Base-by-base conservation (phyloP, 768 basidiomycete species). In the Cystobasidiopsis lactophilus region DNA sequence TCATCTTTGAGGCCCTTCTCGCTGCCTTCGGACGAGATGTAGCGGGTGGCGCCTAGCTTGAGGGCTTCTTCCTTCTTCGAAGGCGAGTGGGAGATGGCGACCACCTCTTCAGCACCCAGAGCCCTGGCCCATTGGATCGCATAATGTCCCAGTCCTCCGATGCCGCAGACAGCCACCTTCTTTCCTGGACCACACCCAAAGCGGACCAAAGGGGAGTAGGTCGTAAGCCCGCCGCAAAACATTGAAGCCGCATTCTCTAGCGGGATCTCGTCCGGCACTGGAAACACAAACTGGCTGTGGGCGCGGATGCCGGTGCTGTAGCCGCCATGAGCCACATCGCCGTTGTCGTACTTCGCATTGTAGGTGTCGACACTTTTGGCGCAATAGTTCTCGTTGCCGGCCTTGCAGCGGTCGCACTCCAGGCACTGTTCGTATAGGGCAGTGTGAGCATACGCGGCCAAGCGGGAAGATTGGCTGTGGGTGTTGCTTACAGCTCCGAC, bases 151-250 rank as follows among this genome's bases (percentile, higher is more conserved):
- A 78, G 66, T n/a, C 78, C 78, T 37, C 77, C 78, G 27, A 79
- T 70, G 35, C 78, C 78, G 52, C 78, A 69, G 38, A 80, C 63
- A 37, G 75, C 79, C 53, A 80, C 74, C 55, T 70, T 73, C 66
- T 73, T 75, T n/a, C 77, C 77, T 1, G 74, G 72, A 0, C 75
- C 75, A 53, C 60, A 63, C 30, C 74, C 74, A 62, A 75, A 72
- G 31, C 57, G 54, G 33, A 47, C 27, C 35, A 68, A 55, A 1
- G 68, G 68, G 9, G 63, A 61, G 62, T 57, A 69, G 52, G 65
- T 64, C 21, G 67, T 69, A 3, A 67, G 47, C 31, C 67, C 41
- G 23, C 43, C 52, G 40, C 52, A 46, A 26, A 44, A 30, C 33
- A 52, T 52, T 52, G 60, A 43, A 0, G 52, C 58, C 16, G 66